A percentile compares a stretch with the other conserved stretches of the same genome.
Conservation (phyloP, 371 early-diverging fungal genomes). For the Mortierella sp. region DNA sequence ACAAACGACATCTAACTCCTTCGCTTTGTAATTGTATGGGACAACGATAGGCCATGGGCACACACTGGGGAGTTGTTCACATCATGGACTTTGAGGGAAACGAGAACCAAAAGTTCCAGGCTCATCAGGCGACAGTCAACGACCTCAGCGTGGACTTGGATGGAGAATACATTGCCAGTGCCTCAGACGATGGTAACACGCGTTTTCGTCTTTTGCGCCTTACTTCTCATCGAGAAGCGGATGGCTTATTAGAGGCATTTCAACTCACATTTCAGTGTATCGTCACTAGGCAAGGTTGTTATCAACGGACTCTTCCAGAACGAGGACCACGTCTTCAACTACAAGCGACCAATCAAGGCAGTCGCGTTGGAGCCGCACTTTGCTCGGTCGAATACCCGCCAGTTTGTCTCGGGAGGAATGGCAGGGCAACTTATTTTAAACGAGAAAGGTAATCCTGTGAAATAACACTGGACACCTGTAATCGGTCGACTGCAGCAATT, state of each 20-base stretch:
- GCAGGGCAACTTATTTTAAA: conserved; percentile 88
- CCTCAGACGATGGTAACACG: conserved; percentile 90
- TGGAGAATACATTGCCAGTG: conserved; percentile 93
- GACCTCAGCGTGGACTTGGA: conserved; percentile 85
- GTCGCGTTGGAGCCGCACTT: conserved; percentile 92
- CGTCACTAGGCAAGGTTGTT: conserved; percentile 75
- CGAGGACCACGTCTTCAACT: conserved; percentile 76
- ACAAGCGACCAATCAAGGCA: conserved; percentile 90
- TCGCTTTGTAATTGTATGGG: not conserved
- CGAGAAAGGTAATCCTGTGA: conserved; percentile 73
- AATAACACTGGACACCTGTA: not conserved
- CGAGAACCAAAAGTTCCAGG: conserved; percentile 81
- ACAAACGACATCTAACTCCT: not conserved
- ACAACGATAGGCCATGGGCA: conserved; percentile 84
- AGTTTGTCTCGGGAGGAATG: conserved; percentile 92
- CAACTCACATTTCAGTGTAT: conserved; percentile 19
- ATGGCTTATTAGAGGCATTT: not conserved
- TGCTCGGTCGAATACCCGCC: conserved; percentile 75
- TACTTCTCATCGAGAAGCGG: not conserved
- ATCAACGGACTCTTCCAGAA: conserved; percentile 79
- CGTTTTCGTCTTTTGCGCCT: not conserved
- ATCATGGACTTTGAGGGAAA: conserved; percentile 95
- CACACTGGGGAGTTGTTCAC: conserved; percentile 93
- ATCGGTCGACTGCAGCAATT: not conserved
- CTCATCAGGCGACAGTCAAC: conserved; percentile 88